A percentile compares a stretch with the other conserved stretches of the same genome.
These are phyloP conservation scores for Stellera chamaejasme DNA, from an alignment of 345 rosid genomes.

Conservation along the genomic window DNA sequence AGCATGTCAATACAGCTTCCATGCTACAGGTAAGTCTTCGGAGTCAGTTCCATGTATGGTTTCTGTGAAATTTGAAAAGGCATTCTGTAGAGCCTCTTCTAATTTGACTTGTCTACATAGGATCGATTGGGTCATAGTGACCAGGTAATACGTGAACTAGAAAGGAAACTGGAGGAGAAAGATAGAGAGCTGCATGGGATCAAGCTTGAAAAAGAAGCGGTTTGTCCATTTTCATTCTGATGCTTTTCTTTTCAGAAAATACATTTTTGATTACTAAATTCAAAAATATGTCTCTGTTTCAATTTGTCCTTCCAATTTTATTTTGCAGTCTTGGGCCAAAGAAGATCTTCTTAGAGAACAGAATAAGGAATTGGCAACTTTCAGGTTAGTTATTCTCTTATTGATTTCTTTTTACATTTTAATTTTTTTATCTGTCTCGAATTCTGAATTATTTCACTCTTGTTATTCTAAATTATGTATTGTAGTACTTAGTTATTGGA, in stretches of 20 bases:
- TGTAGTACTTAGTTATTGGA: slow-evolving; percentile 7
- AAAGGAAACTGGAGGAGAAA: slow-evolving; percentile 78
- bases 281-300: slow-evolving; percentile 5
- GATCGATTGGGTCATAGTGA: slow-evolving; percentile 73
- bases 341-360: slow-evolving; percentile 89
- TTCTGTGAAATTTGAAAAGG: neutral
- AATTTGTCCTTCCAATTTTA: slow-evolving; percentile 9
- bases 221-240: slow-evolving; percentile 21
- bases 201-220: slow-evolving; percentile 86
- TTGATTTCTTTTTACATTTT: neutral
- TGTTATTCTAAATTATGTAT: too few species aligned
- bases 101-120: slow-evolving; percentile 26
- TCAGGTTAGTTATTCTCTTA: slow-evolving; percentile 36
- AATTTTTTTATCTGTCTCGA: too few species aligned
- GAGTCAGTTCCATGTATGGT: neutral
- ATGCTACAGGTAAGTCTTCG: slow-evolving; percentile 57
- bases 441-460: too few species aligned
- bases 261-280: neutral
- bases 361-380: slow-evolving; percentile 75
- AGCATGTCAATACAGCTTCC: slow-evolving; percentile 51
- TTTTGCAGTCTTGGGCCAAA: slow-evolving; percentile 87
- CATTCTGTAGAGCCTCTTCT: neutral
- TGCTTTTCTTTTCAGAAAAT: neutral
- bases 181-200: slow-evolving; percentile 82
- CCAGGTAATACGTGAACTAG: slow-evolving; percentile 50